phyloP scores from a whole-genome alignment of 495 filamentous ascomycete species.

The Cladorrhinum samala region DNA sequence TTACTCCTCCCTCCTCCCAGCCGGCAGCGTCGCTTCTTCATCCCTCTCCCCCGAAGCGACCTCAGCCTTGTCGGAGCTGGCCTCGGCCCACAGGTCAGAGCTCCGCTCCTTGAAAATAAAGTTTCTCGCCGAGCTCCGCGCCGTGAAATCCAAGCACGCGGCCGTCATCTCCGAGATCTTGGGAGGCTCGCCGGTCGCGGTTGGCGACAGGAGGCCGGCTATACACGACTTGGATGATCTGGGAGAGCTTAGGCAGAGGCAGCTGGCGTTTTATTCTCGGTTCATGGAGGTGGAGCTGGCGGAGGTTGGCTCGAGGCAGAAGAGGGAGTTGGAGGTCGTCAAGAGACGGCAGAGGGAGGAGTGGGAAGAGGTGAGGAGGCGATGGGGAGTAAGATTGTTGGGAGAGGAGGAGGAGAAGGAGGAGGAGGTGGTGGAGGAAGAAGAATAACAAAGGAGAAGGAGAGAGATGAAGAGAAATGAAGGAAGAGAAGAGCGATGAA shows the following conservation, averaged over 20 bases:
- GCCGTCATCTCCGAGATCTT: not conserved
- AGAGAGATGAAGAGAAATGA: not conserved
- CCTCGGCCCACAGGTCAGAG: no score
- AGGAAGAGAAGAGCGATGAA: not conserved
- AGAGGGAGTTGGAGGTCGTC: not conserved
- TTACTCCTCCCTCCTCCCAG: no score
- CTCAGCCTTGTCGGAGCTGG: no score
- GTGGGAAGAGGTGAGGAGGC: not conserved
- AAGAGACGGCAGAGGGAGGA: not conserved
- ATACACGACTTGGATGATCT: not conserved
- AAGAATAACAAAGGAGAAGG: not conserved
- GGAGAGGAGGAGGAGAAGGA: not conserved
- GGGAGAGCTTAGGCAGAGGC: not conserved
- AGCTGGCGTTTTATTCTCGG: not conserved
- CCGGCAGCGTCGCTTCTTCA: no score
- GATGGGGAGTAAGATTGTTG: not conserved
- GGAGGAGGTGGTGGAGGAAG: not conserved
- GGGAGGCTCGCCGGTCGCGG: not conserved
- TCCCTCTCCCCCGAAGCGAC: no score
- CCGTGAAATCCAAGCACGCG: not conserved
- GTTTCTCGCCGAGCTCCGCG: not conserved
- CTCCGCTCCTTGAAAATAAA: no score
- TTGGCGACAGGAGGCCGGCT: not conserved
- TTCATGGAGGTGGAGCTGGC: not conserved
- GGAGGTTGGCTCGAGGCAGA: not conserved